Evolutionary conservation across 352 stramenopile genomes (phyloP).

Genomic region (Globisporangium paddicum): DNA sequence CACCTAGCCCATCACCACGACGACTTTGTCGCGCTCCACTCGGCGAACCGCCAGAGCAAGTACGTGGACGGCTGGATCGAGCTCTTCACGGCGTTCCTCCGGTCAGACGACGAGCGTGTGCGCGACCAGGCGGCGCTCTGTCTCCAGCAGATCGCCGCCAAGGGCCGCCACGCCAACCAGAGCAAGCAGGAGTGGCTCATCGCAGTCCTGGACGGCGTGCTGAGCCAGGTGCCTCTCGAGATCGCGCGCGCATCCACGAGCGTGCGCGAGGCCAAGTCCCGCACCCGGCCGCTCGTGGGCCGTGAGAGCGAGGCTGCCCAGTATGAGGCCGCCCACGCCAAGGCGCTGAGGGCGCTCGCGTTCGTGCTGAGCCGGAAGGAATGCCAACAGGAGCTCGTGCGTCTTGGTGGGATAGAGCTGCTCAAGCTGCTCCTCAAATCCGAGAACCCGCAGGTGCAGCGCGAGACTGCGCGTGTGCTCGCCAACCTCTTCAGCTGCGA

Average conservation of each 20-base stretch:
- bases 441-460: conserved; percentile 38
- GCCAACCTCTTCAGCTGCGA: conserved; percentile 65
- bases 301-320: conserved; percentile 16
- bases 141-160: conserved; percentile 44
- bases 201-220: conserved; percentile 56
- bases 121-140: conserved; percentile 49
- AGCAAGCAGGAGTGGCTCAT: conserved; percentile 74
- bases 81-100: conserved; percentile 62
- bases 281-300: conserved; percentile 49
- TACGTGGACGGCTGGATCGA: conserved; percentile 80
- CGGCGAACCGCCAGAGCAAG: conserved; percentile 28
- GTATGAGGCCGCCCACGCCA: conserved; percentile 50
- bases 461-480: conserved; percentile 53
- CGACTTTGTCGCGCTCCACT: conserved; percentile 43
- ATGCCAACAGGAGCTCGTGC: conserved; percentile 51
- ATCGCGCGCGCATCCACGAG: conserved; percentile 43
- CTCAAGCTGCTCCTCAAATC: conserved; percentile 47
- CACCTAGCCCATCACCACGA: conserved; percentile 48
- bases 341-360: conserved; percentile 50
- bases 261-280: conserved; percentile 52
- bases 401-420: conserved; percentile 45
- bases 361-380: conserved; percentile 51
- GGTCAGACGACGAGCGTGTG: conserved; percentile 40
- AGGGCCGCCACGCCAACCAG: conserved; percentile 46
- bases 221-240: conserved; percentile 46